Evolutionary conservation across 345 rosid species (phyloP).

Genomic region (Moringa oleifera): DNA sequence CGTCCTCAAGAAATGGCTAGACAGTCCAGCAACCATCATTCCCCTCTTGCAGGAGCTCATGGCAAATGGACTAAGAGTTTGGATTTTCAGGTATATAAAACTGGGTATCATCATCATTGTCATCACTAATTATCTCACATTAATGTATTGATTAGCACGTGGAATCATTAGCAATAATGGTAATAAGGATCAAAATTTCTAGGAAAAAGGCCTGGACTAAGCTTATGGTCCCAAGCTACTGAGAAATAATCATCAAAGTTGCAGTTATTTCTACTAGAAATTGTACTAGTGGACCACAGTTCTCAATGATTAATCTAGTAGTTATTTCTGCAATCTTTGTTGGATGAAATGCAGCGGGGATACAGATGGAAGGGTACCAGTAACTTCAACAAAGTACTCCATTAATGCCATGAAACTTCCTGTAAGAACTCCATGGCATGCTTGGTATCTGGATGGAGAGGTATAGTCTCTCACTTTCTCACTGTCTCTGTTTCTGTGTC

Average conservation of each 20-base stretch:
- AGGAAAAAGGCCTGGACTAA: too few relatives aligned
- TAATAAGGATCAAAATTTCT: too few relatives aligned
- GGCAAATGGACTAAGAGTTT: conserved; percentile 49
- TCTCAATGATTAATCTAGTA: too few relatives aligned
- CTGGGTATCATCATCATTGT: neutral
- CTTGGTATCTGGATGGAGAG: conserved; percentile 68
- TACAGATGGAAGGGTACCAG: conserved; percentile 75
- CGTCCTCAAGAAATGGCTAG: conserved; percentile 43
- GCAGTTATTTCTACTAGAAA: too few relatives aligned
- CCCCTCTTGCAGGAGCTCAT: conserved; percentile 53
- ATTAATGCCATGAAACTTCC: conserved; percentile 53
- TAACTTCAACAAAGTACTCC: conserved; percentile 73
- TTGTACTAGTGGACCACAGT: too few relatives aligned
- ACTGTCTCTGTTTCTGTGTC: too few relatives aligned
- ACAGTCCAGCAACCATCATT: conserved; percentile 66
- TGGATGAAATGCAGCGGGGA: conserved; percentile 61
- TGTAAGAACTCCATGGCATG: conserved; percentile 59
- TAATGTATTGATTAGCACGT: too few relatives aligned
- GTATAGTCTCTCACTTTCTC: conserved; percentile 16
- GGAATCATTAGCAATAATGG: too few relatives aligned
- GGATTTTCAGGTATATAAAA: conserved; percentile 84
- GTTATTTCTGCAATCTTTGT: too few relatives aligned
- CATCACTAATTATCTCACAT: too few relatives aligned
- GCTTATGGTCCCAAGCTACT: too few relatives aligned
- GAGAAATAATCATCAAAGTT: too few relatives aligned